Conservation (phyloP, 495 filamentous ascomycete species). For the Pyrenopolyporus hunteri region DNA sequence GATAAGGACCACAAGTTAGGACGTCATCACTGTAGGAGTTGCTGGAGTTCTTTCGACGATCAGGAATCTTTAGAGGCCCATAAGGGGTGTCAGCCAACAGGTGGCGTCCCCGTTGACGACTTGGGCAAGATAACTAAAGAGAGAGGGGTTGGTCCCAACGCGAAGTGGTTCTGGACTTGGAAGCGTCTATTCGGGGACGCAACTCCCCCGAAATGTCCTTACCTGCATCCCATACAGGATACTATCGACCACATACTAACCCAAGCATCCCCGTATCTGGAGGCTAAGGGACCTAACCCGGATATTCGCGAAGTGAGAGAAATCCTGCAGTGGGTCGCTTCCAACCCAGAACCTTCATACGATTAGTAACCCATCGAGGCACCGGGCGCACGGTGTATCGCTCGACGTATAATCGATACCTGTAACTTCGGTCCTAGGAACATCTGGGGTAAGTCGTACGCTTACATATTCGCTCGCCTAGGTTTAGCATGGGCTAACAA, state of each 20-base stretch:
- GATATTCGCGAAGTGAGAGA: not conserved
- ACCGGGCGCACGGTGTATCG: too few species aligned
- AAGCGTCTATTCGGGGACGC: slow-evolving; percentile 23
- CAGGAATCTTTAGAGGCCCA: slow-evolving; percentile 2
- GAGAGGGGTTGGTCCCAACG: not conserved
- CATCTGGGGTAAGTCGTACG: too few species aligned
- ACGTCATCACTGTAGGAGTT: slow-evolving; percentile 12
- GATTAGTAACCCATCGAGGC: too few species aligned
- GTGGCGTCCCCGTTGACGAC: slow-evolving; percentile 21
- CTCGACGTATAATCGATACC: too few species aligned
- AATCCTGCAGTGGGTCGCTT: not conserved
- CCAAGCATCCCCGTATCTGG: not conserved
- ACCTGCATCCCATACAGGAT: slow-evolving; percentile 24
- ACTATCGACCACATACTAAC: not conserved
- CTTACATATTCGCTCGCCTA: too few species aligned
- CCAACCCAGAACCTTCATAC: not conserved
- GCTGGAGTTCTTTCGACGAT: slow-evolving; percentile 21
- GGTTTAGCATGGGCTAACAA: too few species aligned
- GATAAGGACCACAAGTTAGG: slow-evolving; percentile 23
- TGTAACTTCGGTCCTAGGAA: too few species aligned
- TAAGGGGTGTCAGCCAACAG: slow-evolving; percentile 9
- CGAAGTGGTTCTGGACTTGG: slow-evolving; percentile 36
- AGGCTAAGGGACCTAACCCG: not conserved
- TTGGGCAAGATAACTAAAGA: slow-evolving; percentile 16
- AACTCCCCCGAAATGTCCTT: slow-evolving; percentile 22